phyloP scores from a whole-genome alignment of 225 moss, liverwort and hornwort species.

The Physcomitrium patens region DNA sequence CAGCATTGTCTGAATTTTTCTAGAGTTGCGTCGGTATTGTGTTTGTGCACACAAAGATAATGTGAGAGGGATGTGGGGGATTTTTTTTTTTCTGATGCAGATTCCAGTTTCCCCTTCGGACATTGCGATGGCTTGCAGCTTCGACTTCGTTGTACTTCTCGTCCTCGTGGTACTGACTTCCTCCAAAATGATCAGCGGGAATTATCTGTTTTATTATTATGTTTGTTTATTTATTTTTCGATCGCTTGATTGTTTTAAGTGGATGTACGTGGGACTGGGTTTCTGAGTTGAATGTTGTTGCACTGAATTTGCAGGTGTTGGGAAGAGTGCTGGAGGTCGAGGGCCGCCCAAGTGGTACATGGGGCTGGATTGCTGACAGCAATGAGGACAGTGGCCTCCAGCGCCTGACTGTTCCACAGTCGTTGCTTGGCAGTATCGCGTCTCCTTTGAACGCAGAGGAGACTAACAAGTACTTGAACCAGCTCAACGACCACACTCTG shows the following conservation, averaged over 20 bases:
- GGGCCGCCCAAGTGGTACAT: conserved; percentile 40
- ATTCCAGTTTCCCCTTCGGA: conserved; percentile 3
- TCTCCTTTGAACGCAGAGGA: conserved; percentile 39
- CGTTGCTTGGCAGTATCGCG: conserved; percentile 9
- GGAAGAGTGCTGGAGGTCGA: conserved; percentile 32
- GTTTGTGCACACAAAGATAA: too few relatives aligned
- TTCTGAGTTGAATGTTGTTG: neutral
- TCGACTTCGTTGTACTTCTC: conserved; percentile 38
- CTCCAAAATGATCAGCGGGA: too few relatives aligned
- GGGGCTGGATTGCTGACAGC: conserved; percentile 22
- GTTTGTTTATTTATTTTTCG: too few relatives aligned
- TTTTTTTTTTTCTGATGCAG: neutral
- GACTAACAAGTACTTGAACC: conserved; percentile 34
- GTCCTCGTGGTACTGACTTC: conserved; percentile 39
- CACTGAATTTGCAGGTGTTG: conserved; percentile 28
- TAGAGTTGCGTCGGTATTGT: too few relatives aligned
- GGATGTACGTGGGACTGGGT: too few relatives aligned
- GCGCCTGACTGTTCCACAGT: conserved; percentile 28
- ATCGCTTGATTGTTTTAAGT: too few relatives aligned
- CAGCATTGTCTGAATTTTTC: too few relatives aligned
- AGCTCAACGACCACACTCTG: conserved; percentile 31
- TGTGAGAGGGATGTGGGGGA: neutral
- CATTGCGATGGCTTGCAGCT: conserved; percentile 45
- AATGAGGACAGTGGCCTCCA: conserved; percentile 15
- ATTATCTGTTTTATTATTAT: too few relatives aligned